Conservation (phyloP, 228 moss, liverwort and hornwort species). For the Sphagnum magellanicum region DNA sequence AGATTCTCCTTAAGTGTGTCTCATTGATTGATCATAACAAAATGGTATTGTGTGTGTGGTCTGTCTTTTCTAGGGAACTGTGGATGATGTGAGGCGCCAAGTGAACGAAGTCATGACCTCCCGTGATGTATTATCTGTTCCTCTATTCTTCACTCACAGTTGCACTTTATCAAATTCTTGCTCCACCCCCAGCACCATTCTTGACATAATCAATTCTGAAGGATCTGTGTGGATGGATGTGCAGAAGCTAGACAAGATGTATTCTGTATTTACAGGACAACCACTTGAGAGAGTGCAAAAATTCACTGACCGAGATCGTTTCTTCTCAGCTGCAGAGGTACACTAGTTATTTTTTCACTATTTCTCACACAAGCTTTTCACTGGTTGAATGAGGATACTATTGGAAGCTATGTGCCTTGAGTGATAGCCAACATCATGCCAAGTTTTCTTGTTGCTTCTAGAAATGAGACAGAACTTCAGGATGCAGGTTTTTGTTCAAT, state of each 20-base stretch:
- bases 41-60: too few species aligned
- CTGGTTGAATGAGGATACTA: background rate
- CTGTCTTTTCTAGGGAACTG: constrained; percentile 51
- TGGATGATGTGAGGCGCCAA: constrained; percentile 84
- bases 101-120: constrained; percentile 93
- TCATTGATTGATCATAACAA: too few species aligned
- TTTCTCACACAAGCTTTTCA: background rate
- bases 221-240: background rate
- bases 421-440: background rate
- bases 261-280: constrained; percentile 69
- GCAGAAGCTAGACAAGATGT: constrained; percentile 96
- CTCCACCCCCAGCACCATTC: too few species aligned
- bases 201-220: background rate
- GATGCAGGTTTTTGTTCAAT: too few species aligned
- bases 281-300: constrained; percentile 77
- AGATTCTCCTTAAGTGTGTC: background rate
- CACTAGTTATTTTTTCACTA: background rate
- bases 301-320: constrained; percentile 82
- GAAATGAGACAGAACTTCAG: too few species aligned
- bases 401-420: background rate
- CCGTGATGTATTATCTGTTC: constrained; percentile 38
- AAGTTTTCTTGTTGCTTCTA: background rate
- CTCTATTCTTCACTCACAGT: background rate
- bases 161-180: too few species aligned
- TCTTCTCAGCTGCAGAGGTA: constrained; percentile 85